Conservation (phyloP, 2,329 filamentous ascomycete species). For the Arthroderma sp. region DNA sequence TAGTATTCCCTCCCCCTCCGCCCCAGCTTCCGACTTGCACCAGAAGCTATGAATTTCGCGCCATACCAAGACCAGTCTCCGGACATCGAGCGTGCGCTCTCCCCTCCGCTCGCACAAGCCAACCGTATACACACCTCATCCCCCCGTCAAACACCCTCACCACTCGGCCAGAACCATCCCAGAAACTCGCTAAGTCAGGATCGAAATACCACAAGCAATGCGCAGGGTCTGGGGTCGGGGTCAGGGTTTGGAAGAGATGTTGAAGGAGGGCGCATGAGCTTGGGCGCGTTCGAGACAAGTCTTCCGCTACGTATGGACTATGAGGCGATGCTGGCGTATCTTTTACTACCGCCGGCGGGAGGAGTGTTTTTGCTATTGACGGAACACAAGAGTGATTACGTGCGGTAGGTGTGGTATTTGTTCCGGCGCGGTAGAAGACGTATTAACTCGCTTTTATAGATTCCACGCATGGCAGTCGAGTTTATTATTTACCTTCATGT, state of each 20-base stretch:
- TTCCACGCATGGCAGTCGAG: slow-evolving; percentile 96
- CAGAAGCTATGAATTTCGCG: slow-evolving; percentile 71
- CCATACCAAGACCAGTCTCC: slow-evolving; percentile 91
- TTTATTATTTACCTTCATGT: slow-evolving; percentile 61
- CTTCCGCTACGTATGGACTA: slow-evolving; percentile 76
- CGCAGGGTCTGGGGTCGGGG: neutral
- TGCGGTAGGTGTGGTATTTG: slow-evolving; percentile 48
- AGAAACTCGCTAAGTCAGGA: slow-evolving; percentile 10
- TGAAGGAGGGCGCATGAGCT: slow-evolving; percentile 49
- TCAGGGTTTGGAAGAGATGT: slow-evolving; percentile 27
- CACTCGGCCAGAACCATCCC: slow-evolving; percentile 20
- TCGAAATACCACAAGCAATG: slow-evolving; percentile 21
- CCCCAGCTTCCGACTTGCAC: neutral
- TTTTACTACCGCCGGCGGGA: slow-evolving; percentile 72
- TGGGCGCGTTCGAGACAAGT: slow-evolving; percentile 75
- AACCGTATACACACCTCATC: slow-evolving; percentile 43
- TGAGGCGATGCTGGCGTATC: slow-evolving; percentile 81
- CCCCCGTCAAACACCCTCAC: slow-evolving; percentile 34
- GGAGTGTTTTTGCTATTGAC: slow-evolving; percentile 71
- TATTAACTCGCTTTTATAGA: slow-evolving; percentile 33
- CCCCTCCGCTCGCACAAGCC: slow-evolving; percentile 51
- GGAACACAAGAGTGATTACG: slow-evolving; percentile 94
- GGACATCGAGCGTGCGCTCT: slow-evolving; percentile 68
- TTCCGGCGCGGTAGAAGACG: neutral
- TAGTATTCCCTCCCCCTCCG: neutral